Evolutionary conservation across 1,284 basidiomycete genomes (phyloP).

Genomic region (Apiotrichum gracile): DNA sequence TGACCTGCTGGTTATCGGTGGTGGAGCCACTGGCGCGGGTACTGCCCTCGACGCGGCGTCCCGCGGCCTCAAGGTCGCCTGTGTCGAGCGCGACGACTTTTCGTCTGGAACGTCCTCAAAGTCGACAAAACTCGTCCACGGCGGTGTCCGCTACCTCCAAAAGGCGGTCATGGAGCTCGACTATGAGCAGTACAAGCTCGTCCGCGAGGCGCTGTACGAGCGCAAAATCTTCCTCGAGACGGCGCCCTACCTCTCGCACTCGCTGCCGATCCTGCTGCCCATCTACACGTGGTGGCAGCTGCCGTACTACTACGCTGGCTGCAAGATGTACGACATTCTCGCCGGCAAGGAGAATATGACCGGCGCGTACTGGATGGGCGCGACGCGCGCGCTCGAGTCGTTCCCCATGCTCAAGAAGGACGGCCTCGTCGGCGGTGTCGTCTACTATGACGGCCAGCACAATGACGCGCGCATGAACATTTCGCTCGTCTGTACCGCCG

Average conservation of each 20-base stretch:
- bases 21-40: conserved; percentile 89
- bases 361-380: conserved; percentile 86
- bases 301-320: conserved; percentile 92
- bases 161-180: conserved; percentile 95
- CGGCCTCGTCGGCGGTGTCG: conserved; percentile 89
- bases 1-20: conserved; percentile 78
- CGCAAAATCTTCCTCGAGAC: conserved; percentile 90
- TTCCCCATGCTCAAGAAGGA: conserved; percentile 95
- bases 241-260: conserved; percentile 84
- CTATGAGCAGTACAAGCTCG: conserved; percentile 93
- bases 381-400: conserved; percentile 83
- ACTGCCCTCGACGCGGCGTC: conserved; percentile 90
- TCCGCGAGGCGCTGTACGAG: conserved; percentile 87
- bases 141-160: conserved; percentile 93
- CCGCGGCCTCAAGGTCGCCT: conserved; percentile 82
- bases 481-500: conserved; percentile 86
- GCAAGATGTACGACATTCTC: conserved; percentile 93
- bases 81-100: conserved; percentile 93
- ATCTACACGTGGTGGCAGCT: conserved; percentile 82
- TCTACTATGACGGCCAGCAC: conserved; percentile 98
- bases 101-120: conserved; percentile 91
- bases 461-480: conserved; percentile 99
- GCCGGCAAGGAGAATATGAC: conserved; percentile 98
- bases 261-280: conserved; percentile 62
- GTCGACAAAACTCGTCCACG: conserved; percentile 95